Conservation (phyloP, 148 eudicot genomes). For the Fagopyrum homotropicum region DNA sequence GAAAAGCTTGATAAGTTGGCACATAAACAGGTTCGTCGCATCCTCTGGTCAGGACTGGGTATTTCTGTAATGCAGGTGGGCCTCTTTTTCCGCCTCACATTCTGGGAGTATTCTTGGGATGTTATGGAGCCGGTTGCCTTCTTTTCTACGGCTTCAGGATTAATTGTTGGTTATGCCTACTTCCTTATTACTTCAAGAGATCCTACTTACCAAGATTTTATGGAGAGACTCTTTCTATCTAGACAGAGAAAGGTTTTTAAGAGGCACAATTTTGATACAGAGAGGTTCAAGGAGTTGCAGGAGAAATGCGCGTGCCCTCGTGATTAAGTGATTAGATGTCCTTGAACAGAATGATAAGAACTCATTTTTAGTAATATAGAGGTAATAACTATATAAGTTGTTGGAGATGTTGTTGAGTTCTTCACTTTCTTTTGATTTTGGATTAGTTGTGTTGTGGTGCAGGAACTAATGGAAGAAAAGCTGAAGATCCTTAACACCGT, state of each 20-base stretch:
- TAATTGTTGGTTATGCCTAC: constrained; percentile 72
- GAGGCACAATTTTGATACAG: constrained; percentile 54
- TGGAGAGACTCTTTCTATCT: constrained; percentile 73
- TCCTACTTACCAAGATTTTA: constrained; percentile 74
- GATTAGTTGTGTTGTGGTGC: neutral
- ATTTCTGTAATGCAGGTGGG: constrained; percentile 53
- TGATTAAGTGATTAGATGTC: constrained; percentile 33
- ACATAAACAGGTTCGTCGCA: constrained; percentile 70
- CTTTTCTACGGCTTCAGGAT: constrained; percentile 64
- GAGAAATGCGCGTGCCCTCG: constrained; percentile 47
- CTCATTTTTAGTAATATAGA: constrained; percentile 35
- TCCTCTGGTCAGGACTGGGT: constrained; percentile 83
- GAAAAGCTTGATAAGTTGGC: constrained; percentile 67
- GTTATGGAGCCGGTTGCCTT: constrained; percentile 95
- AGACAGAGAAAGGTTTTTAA: constrained; percentile 82
- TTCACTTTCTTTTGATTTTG: neutral
- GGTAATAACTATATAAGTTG: constrained; percentile 16
- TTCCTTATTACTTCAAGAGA: constrained; percentile 80
- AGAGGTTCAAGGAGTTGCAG: constrained; percentile 57
- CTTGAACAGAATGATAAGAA: constrained; percentile 25
- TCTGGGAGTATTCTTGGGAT: constrained; percentile 99
- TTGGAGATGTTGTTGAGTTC: neutral
- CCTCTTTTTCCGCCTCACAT: constrained; percentile 83
- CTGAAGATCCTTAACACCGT: neutral
- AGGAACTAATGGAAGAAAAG: neutral